Evolutionary conservation across 2,329 filamentous ascomycete genomes (phyloP), one percentile per base, ranked within the genome.

Genomic region (Monilinia fructigena): DNA sequence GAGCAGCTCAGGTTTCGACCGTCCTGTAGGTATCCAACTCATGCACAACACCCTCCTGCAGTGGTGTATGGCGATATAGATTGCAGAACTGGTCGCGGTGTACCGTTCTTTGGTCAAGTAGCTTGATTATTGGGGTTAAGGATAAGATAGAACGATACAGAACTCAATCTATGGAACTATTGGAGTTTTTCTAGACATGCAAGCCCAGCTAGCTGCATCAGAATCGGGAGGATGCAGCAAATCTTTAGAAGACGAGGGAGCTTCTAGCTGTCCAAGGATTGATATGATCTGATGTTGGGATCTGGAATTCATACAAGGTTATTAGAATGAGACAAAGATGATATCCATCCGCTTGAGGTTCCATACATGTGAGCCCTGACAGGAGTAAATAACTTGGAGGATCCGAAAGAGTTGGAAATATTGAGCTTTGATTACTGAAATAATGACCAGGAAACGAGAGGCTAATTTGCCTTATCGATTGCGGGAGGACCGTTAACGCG

Each of bases 251-350:
- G 42, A 42, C 54, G 62, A 58, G 18, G n/a, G 23, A 23, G 28
- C 11, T 48, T 52, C 31, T n/a, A 59, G 45, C 61, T 63, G 26
- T 66, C 55, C 55, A 63, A 45, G 42, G 58, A 60, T 56, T 61
- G 55, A 47, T 35, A 68, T 68, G 59, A 69, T 69, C 66, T 66
- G 66, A 68, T 55, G 63, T 55, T 47, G 62, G 66, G 68, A 59
- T 59, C 28, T 40, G 53, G 16, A 65, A n/a, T 26, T n/a, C 35
- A 50, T 50, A 23, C 62, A 59, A 59, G 45, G 58, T 61, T 61
- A 61, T 50, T 61, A 38, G 38, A 12, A 61, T 61, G n/a, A 61
- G 45, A 23, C 12, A 12, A 60, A 58, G 18, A 18, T 12, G 56
- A 38, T 7, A 35, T 40, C 18, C 3, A 40, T 61, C 31, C 38